Conservation (phyloP, 2,329 filamentous ascomycete genomes). For the Pseudogymnoascus sp. region DNA sequence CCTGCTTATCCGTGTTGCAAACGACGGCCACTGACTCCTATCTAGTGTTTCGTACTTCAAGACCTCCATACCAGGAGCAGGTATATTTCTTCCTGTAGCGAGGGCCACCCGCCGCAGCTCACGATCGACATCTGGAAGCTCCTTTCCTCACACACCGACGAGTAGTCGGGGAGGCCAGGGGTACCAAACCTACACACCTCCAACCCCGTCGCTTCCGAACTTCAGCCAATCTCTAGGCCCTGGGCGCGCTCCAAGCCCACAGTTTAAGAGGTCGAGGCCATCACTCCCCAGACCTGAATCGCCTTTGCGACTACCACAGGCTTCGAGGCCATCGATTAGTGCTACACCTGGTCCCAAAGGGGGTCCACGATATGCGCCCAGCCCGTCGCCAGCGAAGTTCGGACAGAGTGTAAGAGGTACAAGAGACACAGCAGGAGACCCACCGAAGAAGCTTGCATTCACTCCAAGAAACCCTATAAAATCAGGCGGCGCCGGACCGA, state of each 20-base stretch:
- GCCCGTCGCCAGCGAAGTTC: constrained; percentile 53
- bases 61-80: constrained; percentile 69
- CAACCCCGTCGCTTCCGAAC: constrained; percentile 60
- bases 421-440: constrained; percentile 45
- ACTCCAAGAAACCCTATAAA: constrained; percentile 39
- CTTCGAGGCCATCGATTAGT: constrained; percentile 50
- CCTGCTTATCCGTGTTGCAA: constrained; percentile 18
- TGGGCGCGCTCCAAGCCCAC: constrained; percentile 57
- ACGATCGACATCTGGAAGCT: constrained; percentile 41
- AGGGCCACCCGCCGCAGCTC: constrained; percentile 66
- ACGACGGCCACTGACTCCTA: constrained; percentile 19
- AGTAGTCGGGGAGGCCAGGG: constrained; percentile 41
- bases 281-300: constrained; percentile 86
- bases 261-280: constrained; percentile 61
- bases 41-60: constrained; percentile 67
- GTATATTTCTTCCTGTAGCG: constrained; percentile 84
- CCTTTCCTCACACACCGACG: constrained; percentile 59
- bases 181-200: constrained; percentile 53
- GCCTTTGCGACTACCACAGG: constrained; percentile 62
- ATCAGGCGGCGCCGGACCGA: constrained; percentile 41
- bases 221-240: constrained; percentile 86
- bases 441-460: constrained; percentile 43
- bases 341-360: constrained; percentile 39
- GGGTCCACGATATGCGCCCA: constrained; percentile 52
- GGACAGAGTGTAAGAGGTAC: constrained; percentile 55